A percentile compares a stretch with the other conserved stretches of the same genome.
phyloP scores from a whole-genome alignment of 2,329 filamentous ascomycete genomes.

The Trichothecium sympodiale region DNA sequence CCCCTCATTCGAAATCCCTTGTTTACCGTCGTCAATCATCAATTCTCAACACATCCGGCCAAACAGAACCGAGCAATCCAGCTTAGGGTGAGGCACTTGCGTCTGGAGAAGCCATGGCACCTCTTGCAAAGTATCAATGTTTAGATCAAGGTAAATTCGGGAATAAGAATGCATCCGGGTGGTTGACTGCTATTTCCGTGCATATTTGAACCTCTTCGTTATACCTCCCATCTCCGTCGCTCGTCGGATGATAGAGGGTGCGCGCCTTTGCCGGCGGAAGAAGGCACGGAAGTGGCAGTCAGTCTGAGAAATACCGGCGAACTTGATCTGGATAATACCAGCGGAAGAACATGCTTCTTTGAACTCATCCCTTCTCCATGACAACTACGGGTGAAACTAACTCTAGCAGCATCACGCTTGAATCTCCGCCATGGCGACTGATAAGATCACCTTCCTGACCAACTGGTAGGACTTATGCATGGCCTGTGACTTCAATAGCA shows the following conservation, averaged over 20 bases:
- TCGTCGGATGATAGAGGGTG: background rate
- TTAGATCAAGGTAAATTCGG: slow-evolving; percentile 34
- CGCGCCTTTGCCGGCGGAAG: slow-evolving; percentile 2
- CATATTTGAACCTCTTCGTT: slow-evolving; percentile 1
- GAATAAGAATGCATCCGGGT: slow-evolving; percentile 34
- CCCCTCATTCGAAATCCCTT: too few species aligned
- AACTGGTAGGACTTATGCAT: slow-evolving; percentile 65
- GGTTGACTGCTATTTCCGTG: slow-evolving; percentile 18
- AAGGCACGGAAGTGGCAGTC: background rate
- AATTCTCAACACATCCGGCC: too few species aligned
- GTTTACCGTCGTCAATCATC: too few species aligned
- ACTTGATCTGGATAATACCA: slow-evolving; percentile 85
- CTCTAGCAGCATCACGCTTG: slow-evolving; percentile 29
- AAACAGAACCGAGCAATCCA: too few species aligned
- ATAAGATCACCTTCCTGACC: slow-evolving; percentile 77
- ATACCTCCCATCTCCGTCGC: background rate
- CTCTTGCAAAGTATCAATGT: slow-evolving; percentile 21
- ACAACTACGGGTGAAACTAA: slow-evolving; percentile 38
- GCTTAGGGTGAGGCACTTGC: slow-evolving; percentile 3
- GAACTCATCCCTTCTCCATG: slow-evolving; percentile 21
- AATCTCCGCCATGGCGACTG: slow-evolving; percentile 57
- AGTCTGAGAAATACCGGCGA: slow-evolving; percentile 70
- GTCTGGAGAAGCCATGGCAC: slow-evolving; percentile 12
- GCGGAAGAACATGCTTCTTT: slow-evolving; percentile 80
- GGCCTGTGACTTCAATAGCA: too few species aligned